Percentiles rank a stretch among this genome's conserved stretches.
These are phyloP conservation scores for Hyphodiscus sp. DNA, from an alignment of 2,329 filamentous ascomycete species.

Conservation along the genomic window DNA sequence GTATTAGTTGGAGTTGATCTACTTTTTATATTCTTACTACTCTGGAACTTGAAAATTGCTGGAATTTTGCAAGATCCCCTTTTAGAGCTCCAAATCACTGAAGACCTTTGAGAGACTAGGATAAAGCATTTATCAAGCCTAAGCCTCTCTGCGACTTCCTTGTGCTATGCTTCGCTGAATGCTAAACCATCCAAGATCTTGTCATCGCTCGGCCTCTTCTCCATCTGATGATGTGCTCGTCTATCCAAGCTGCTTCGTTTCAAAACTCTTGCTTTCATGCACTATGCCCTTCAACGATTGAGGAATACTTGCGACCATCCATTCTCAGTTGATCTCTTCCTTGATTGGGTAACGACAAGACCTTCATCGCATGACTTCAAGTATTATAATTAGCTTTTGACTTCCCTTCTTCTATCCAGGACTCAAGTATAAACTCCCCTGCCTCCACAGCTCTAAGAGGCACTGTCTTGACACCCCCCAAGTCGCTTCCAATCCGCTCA, in stretches of 20 bases:
- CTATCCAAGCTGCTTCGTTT: background rate
- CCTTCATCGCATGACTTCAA: background rate
- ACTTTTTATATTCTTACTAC: no score
- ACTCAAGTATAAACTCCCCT: constrained; percentile 59
- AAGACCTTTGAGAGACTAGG: no score
- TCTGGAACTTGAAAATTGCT: no score
- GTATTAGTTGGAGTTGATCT: no score
- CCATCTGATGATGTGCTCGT: no score
- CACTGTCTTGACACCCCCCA: constrained; percentile 48
- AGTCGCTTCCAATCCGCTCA: constrained; percentile 28
- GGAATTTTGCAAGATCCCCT: no score
- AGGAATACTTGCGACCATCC: background rate
- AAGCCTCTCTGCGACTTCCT: no score
- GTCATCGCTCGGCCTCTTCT: no score
- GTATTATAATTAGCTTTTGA: constrained; percentile 15
- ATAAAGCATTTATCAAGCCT: no score
- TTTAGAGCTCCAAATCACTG: no score
- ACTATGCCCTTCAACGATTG: background rate
- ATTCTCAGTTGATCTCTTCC: background rate
- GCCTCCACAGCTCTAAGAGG: constrained; percentile 58
- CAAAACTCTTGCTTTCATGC: background rate
- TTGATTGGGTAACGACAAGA: background rate
- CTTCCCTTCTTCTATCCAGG: constrained; percentile 61
- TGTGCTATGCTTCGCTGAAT: no score
- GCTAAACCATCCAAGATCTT: no score